Evolutionary conservation across 495 filamentous ascomycete species (phyloP).

Genomic region (Saxophila tyrrhenica): DNA sequence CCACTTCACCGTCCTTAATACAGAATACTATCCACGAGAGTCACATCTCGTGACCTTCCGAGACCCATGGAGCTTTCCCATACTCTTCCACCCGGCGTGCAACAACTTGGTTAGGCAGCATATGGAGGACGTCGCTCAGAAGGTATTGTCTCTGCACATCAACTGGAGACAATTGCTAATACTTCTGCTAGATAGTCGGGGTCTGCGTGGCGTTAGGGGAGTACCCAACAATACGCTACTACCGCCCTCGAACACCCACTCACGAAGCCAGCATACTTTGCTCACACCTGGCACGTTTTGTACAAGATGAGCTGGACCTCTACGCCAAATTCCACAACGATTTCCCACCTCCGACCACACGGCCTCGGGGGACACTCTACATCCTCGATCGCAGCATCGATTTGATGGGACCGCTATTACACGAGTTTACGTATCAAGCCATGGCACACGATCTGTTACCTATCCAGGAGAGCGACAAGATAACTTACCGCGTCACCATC

Average conservation of each 20-base stretch:
- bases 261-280: constrained; percentile 85
- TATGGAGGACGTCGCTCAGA: constrained; percentile 71
- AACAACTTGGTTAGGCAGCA: constrained; percentile 71
- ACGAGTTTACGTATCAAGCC: constrained; percentile 97
- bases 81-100: constrained; percentile 83
- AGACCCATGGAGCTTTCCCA: constrained; percentile 89
- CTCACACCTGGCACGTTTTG: constrained; percentile 77
- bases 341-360: constrained; percentile 68
- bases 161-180: background rate
- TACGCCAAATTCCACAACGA: constrained; percentile 70
- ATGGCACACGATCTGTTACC: constrained; percentile 91
- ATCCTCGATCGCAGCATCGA: constrained; percentile 92
- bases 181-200: constrained; percentile 53
- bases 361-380: constrained; percentile 73
- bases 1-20: constrained; percentile 58
- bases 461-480: constrained; percentile 76
- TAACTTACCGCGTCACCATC: constrained; percentile 66
- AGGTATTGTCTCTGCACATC: constrained; percentile 42
- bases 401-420: constrained; percentile 69
- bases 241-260: constrained; percentile 56
- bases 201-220: constrained; percentile 77
- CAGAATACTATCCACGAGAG: constrained; percentile 84
- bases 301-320: constrained; percentile 78
- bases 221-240: constrained; percentile 84
- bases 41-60: constrained; percentile 83